A percentile compares a stretch with the other conserved stretches of the same genome.
phyloP scores from a whole-genome alignment of 2,329 filamentous ascomycete genomes.

The Hypoxylon sp. region DNA sequence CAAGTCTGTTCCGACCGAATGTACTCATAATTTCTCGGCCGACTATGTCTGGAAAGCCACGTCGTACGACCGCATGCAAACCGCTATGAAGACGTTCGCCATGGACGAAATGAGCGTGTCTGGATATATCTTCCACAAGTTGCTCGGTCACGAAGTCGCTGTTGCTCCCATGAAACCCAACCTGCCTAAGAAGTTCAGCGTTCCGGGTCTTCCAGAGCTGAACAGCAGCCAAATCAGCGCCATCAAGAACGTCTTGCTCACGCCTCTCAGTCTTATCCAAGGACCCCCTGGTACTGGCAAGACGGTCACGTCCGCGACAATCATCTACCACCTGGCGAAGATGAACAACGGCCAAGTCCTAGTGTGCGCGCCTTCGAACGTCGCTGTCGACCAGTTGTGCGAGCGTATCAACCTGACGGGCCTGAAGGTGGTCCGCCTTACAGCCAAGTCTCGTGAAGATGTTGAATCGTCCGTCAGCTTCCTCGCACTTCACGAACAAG shows the following conservation, averaged over 20 bases:
- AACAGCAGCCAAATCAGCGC: slow-evolving; percentile 96
- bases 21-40: slow-evolving; percentile 96
- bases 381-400: slow-evolving; percentile 96
- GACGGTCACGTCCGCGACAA: slow-evolving; percentile 97
- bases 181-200: slow-evolving; percentile 95
- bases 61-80: slow-evolving; percentile 98
- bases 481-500: slow-evolving; percentile 93
- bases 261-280: slow-evolving; percentile 93
- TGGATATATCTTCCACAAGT: slow-evolving; percentile 97
- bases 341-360: slow-evolving; percentile 94
- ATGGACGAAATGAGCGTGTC: slow-evolving; percentile 98
- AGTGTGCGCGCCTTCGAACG: slow-evolving; percentile 97
- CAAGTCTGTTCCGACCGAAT: slow-evolving; percentile 94
- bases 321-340: slow-evolving; percentile 97
- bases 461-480: slow-evolving; percentile 98
- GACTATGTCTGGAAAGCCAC: slow-evolving; percentile 99
- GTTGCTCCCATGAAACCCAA: slow-evolving; percentile 94
- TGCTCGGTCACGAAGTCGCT: slow-evolving; percentile 93
- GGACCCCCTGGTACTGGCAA: slow-evolving; percentile 97
- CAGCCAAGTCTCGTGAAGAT: slow-evolving; percentile 98
- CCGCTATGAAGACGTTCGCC: slow-evolving; percentile 98
- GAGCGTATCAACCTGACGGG: slow-evolving; percentile 95
- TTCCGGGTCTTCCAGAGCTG: slow-evolving; percentile 90
- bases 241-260: slow-evolving; percentile 93
- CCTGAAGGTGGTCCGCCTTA: slow-evolving; percentile 94